These are phyloP conservation scores for Scedosporium aurantiacum DNA, from an alignment of 2,329 filamentous ascomycete species.

Conservation along the genomic window DNA sequence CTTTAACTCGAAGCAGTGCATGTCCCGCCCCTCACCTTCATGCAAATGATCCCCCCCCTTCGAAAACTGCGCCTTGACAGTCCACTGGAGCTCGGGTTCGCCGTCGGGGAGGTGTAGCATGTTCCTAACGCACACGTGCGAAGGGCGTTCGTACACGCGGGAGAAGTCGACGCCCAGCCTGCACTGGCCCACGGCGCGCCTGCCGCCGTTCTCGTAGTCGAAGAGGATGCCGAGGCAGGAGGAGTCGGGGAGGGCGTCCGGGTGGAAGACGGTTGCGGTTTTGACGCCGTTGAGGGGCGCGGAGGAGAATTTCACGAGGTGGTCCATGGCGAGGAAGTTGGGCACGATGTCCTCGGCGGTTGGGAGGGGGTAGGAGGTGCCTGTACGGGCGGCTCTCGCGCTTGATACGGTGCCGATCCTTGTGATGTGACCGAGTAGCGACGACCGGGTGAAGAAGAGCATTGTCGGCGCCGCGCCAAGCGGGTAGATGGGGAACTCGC, in stretches of 20 bases:
- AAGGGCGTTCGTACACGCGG: not conserved
- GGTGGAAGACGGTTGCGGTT: not conserved
- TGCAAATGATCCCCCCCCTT: not conserved
- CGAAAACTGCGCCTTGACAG: not conserved
- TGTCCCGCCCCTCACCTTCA: not conserved
- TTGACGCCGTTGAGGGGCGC: not conserved
- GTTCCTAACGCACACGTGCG: not conserved
- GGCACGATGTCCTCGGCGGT: not conserved
- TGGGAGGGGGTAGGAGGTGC: not conserved
- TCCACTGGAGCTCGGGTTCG: not conserved
- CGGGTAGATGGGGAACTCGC: not conserved
- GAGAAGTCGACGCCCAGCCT: not conserved
- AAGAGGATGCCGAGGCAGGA: not conserved
- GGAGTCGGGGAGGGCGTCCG: not conserved
- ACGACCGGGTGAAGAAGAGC: not conserved
- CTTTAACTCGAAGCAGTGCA: not conserved
- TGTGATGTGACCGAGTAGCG: not conserved
- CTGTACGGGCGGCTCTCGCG: not conserved
- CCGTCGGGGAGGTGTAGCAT: not conserved
- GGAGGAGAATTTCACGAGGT: not conserved
- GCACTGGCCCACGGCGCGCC: constrained; percentile 1
- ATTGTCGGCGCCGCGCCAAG: not conserved
- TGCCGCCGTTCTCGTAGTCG: constrained; percentile 4
- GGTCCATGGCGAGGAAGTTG: constrained; percentile 1
- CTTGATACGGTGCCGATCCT: not conserved